Evolutionary conservation across 164 flowering plant species (phyloP), one percentile per base, ranked within the genome.

Genomic region (Umbilicus rupestris): DNA sequence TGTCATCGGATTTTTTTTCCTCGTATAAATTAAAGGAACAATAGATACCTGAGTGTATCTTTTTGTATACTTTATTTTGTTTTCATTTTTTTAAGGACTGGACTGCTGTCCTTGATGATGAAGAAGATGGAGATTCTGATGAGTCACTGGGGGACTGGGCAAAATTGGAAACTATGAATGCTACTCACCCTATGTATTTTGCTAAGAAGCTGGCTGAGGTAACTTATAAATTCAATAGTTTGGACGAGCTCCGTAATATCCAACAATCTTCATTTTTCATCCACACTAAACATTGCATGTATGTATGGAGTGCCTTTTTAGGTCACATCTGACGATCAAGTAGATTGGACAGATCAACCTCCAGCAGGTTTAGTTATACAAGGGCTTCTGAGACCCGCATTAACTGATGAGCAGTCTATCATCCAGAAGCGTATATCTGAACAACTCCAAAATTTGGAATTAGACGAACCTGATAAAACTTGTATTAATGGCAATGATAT

Each of bases 101-200:
- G 92, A 88, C 85, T 71, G 67, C 83, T 55, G 72, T 81, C 72
- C 79, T 87, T 71, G 93, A 85, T 11, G 90, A 82, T 47, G 98
- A 86, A 67, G 86, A 78, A 59, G 77, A 77, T 29, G 77, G 67
- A 46, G 88, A 85, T 64, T 78, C 82, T 69, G 89, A 83, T 81
- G 90, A 78, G 67, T 63, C 80, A 49, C 68, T 82, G 30, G 93
- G 89, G 68, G 96, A 90, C 74, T 90, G 98, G 98, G 96, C 97
- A 57, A 88, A 88, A 60, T 77, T 90, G 77, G 97, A 90, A 60
- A 93, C 98, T 5, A 93, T 93, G 98, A 83, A 92, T 17, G 81
- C 86, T 70, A 84, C 88, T 73, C 98, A 93, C 79, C 98, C 98
- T 11, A 81, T 88, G 85, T 81, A 82, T 76, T 93, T 93, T 76